A percentile compares a stretch with the other conserved stretches of the same genome.
These are phyloP conservation scores for Schizosaccharomyces lindneri DNA, from an alignment of 805 yeast species.

Conservation along the genomic window DNA sequence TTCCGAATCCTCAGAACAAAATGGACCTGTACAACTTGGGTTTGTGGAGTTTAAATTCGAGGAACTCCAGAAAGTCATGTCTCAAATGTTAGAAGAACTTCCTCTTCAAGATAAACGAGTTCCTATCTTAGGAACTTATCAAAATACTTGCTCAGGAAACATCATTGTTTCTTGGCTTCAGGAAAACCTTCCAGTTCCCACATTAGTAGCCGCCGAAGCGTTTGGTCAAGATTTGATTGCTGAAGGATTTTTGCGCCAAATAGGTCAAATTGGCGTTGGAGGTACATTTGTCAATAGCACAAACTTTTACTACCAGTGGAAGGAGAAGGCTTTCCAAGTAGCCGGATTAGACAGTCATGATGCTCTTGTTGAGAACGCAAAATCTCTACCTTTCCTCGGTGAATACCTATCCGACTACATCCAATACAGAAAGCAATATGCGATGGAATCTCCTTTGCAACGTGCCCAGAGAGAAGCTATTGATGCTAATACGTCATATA, in stretches of 20 bases:
- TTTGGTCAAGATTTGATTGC: constrained; percentile 50
- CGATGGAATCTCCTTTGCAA: constrained; percentile 21
- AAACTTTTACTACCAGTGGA: constrained; percentile 61
- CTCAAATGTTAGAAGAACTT: constrained; percentile 22
- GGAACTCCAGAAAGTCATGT: constrained; percentile 20
- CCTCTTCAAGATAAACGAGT: constrained; percentile 32
- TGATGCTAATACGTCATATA: constrained; percentile 32
- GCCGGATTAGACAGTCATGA: constrained; percentile 6
- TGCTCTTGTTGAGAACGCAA: constrained; percentile 2
- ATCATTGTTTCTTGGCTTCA: constrained; percentile 35
- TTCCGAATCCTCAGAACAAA: neutral
- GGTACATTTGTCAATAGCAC: constrained; percentile 44
- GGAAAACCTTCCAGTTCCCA: constrained; percentile 19
- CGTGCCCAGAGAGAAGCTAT: constrained; percentile 33
- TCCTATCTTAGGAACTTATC: constrained; percentile 44
- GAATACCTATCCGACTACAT: constrained; percentile 8
- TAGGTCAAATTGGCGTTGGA: constrained; percentile 5
- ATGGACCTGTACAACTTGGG: constrained; percentile 8
- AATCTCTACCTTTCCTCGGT: constrained; percentile 11
- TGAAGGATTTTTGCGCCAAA: constrained; percentile 8
- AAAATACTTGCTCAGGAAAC: constrained; percentile 35
- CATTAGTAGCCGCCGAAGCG: constrained; percentile 35
- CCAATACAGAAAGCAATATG: neutral
- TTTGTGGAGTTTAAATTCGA: constrained; percentile 16
- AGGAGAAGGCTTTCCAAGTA: constrained; percentile 35